Evolutionary conservation across 306 rosid species (phyloP), one percentile per base, ranked within the genome.

Genomic region (Prosopis cineraria): DNA sequence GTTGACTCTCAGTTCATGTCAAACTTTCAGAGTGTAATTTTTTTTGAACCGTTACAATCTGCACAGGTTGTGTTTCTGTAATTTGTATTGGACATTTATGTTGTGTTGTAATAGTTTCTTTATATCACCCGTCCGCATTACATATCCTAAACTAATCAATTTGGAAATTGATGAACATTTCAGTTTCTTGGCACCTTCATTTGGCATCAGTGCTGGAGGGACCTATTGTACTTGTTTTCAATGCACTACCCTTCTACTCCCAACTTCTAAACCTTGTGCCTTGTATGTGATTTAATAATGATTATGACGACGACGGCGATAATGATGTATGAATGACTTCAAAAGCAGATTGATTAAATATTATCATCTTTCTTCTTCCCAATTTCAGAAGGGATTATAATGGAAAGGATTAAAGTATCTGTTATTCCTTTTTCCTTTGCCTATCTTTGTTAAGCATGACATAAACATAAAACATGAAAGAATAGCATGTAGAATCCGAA

Each of bases 371-470:
- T 27, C 19, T 25, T 13, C 33, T 27, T 27, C 19, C 36, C 65
- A 58, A 27, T 58, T 4, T 58, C 64, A 27, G 3, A 5, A 58
- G 36, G 63, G 63, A 11, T 58, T 14, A 56, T 25, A 4, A 11
- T 10, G 5, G 19, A 33, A 30, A 62, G 10, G 40, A 62, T 33
- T 31, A 62, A 62, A 8, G 36, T 25, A 17, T 25, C 4, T 62
- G 41, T 12, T 62, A 62, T 62, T 30, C 68, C 20, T 30, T 60
- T 60, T 60, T 60, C 67, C 67, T 16, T 60, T 27, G 16, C 67
- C 40, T 30, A 10, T 60, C 67, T 60, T 16, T 60, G 67, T 27
- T 60, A 30, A 56, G 34, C 33, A 25, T 20, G 25, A 20, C 25
- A 56, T 4, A 22, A 56, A 22, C 17, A 56, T 25, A 59, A 27